Evolutionary conservation across 176 grass and related monocot species (phyloP), one percentile per base, ranked within the genome.

Genomic region (Otatea glauca): DNA sequence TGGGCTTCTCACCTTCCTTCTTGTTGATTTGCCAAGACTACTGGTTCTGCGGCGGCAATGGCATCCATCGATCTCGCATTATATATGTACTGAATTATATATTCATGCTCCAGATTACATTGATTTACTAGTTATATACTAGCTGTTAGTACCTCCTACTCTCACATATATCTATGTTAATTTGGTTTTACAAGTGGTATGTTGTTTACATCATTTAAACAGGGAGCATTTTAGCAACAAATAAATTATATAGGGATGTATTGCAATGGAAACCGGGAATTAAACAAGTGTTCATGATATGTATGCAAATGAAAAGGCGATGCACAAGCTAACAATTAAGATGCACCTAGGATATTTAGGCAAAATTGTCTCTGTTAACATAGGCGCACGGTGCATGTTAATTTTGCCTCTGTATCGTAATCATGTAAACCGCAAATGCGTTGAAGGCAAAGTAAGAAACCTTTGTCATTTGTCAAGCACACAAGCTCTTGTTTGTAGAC

Each of bases 1-100:
- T 68, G 87, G 84, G 78, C 90, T 94, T 87, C 92, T 92, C 90
- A 86, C 92, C 92, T 79, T 56, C 48, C 34, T 7, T 1, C 37
- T 56, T 38, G 18, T 21, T 53, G 48, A 10, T 14, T 55, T 43
- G 7, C 0, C 12, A 4, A 24, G 9, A n/a, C n/a, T n/a, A 17
- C 6, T 27, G 58, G 11, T 61, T 72, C 13, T 71, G 43, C 3
- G 70, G 70, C 24, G 18, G n/a, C 13, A 78, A 20, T 51, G 51
- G 9, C 6, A 32, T 32, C 23, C 2, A 8, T 23, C 68, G 15
- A 14, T 20, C 79, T 70, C 65, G 17, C 27, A 21, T n/a, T 35
- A 18, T 50, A n/a, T 64, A 27, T 47, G 2, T 61, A 21, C 32
- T 16, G 35, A 34, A 12, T 21, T 59, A 20, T 41, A 23, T 49